Base-by-base conservation (phyloP, 1,284 basidiomycete species). In the Ceratobasidium sp. region DNA sequence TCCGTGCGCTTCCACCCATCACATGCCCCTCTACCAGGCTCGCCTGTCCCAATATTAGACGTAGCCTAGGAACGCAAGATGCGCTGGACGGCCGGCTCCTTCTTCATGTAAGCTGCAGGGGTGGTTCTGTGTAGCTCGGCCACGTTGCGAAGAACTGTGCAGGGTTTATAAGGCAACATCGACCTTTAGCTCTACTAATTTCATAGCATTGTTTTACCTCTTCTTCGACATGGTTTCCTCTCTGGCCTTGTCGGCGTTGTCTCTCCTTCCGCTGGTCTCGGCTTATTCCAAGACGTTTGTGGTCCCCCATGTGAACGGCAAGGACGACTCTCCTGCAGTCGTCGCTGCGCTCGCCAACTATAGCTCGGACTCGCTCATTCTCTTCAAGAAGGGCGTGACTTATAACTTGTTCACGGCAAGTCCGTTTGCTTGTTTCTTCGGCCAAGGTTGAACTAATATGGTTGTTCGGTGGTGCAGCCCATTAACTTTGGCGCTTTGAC, bases 401-500 rank as follows among this genome's bases (percentile, higher is more conserved):
- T 90, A 90, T 78, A 90, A 89, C 77, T 85, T 89, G 19, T 76
- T 51, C 46, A 78, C 75, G 9, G 66, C 73, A 24, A 6, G 75
- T 58, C 7, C 2, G 0, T 11, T 56, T 41, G n/a, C 34, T 41
- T 43, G 31, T n/a, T 48, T 29, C 22, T 29, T 14, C 27, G 4
- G 9, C 11, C 31, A 22, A 31, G 59, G 9, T 87, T 85, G 75
- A 14, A 86, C 85, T 43, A 19, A 53, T 19, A 6, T 19, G 48
- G 31, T 49, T 74, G 16, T 39, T 34, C 37, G 39, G 14, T 34
- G 34, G 43, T 49, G 9, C 43, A 73, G 2, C 86, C 88, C 1
- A 83, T 89, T 79, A 85, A 82, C 73, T 90, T 90, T 75, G 86
- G 88, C 0, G 79, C 77, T 0, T 79, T 90, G 69, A 86, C 83